phyloP scores from a whole-genome alignment of 1,139 yeast genomes.

The Scheffersomyces illinoinensis region DNA sequence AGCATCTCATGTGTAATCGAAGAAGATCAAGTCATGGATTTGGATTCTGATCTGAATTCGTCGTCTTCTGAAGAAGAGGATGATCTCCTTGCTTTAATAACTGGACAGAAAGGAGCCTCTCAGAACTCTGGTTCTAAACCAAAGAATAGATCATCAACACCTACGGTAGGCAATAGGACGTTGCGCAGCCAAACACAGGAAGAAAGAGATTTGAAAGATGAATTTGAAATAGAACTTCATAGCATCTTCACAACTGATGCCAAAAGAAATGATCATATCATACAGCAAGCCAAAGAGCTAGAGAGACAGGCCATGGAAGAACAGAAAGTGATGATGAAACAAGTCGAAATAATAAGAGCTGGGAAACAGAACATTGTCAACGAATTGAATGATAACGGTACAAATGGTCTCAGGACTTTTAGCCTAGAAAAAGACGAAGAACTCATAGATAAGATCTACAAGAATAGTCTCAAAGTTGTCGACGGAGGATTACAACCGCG shows the following conservation, averaged over 20 bases:
- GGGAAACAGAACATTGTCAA: constrained; percentile 13
- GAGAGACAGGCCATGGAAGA: not conserved
- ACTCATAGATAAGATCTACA: constrained; percentile 10
- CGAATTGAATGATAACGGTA: constrained; percentile 34
- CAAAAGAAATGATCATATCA: not conserved
- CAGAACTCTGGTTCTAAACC: not conserved
- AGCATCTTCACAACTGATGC: not conserved
- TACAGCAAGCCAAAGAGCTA: not conserved
- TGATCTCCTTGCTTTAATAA: not conserved
- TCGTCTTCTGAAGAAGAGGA: not conserved
- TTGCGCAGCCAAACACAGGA: not conserved
- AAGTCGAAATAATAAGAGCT: constrained; percentile 12
- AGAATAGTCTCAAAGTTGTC: constrained; percentile 3
- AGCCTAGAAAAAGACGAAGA: constrained; percentile 10
- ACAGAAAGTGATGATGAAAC: not conserved
- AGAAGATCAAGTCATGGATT: not conserved
- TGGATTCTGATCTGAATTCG: not conserved
- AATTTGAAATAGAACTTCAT: not conserved
- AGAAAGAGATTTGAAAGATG: not conserved
- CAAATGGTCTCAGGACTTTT: constrained; percentile 10
- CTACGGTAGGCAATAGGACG: not conserved
- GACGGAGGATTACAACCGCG: constrained; percentile 1
- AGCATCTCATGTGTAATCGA: not conserved
- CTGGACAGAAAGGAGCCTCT: not conserved
- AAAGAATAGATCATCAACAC: not conserved